phyloP scores from a whole-genome alignment of 2,329 filamentous ascomycete genomes.

The Triangularia setosa region DNA sequence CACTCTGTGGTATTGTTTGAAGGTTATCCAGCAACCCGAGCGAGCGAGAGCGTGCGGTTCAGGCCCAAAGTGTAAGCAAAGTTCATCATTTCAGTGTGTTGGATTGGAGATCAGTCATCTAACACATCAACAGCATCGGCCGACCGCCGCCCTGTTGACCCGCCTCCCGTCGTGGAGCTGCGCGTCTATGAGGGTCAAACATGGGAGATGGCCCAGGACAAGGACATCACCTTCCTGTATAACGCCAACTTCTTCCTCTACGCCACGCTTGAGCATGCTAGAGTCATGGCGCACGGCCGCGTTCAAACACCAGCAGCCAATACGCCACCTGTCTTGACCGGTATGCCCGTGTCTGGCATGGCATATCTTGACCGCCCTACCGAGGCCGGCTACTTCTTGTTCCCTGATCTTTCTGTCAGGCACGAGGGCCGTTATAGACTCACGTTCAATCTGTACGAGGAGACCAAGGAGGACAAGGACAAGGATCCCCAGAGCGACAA shows the following conservation, averaged over 20 bases:
- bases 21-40: slow-evolving; percentile 90
- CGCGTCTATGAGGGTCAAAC: slow-evolving; percentile 73
- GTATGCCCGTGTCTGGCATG: slow-evolving; percentile 92
- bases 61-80: slow-evolving; percentile 79
- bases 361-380: slow-evolving; percentile 86
- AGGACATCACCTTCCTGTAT: slow-evolving; percentile 82
- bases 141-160: slow-evolving; percentile 88
- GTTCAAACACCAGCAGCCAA: slow-evolving; percentile 63
- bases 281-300: slow-evolving; percentile 76
- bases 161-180: slow-evolving; percentile 88
- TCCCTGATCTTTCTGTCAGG: slow-evolving; percentile 91
- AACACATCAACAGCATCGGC: slow-evolving; percentile 58
- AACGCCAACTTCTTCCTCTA: slow-evolving; percentile 98
- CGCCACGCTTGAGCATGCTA: slow-evolving; percentile 82
- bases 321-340: slow-evolving; percentile 80
- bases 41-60: slow-evolving; percentile 92
- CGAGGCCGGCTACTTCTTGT: slow-evolving; percentile 88
- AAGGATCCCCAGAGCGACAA: slow-evolving; percentile 51
- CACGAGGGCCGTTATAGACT: slow-evolving; percentile 93
- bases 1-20: slow-evolving; percentile 74
- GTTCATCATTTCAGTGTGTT: background rate
- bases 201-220: slow-evolving; percentile 57
- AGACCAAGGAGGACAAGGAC: slow-evolving; percentile 81
- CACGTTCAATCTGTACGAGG: slow-evolving; percentile 89
- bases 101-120: slow-evolving; percentile 1